Base-by-base conservation (phyloP, 495 filamentous ascomycete genomes). In the Aspergillus cavernicola region DNA sequence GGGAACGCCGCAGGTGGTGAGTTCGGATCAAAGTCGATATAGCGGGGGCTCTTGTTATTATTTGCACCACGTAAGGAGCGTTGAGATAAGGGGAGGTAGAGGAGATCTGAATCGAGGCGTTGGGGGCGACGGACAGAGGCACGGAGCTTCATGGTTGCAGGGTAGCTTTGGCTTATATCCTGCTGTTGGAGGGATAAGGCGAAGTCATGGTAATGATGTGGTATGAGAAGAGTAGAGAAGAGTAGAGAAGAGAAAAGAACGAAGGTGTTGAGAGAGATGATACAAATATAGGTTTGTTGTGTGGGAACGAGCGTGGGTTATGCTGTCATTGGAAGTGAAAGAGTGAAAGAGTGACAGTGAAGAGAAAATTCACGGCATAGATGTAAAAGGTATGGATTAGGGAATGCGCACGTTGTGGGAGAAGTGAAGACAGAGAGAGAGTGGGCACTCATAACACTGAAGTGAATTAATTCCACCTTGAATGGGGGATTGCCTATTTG, bases 1-100 rank as follows among this genome's bases (percentile, higher is more conserved):
- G 76, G 74, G 46, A 77, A 79, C 1, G 67, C 71, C 13, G 74
- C 74, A 35, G 71, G 69, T 23, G 67, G 67, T 3, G 71, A 57
- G 50, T 68, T 61, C 2, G 77, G 75, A 53, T 77, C 56, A 36
- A 66, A 77, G n/a, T 66, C 63, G 24, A 65, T 58, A 28, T 46
- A 58, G 1, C 41, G 24, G 15, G 40, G 37, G 3, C 8, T 39
- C 13, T 8, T 24, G 15, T n/a, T 33, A 36, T 29, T 32, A 9
- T 22, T 19, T 20, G n/a, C n/a, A n/a, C n/a, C 6, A 2, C 41
- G 41, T 32, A 41, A 26, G 1, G 4, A 9, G 6, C 39, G 37
- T 18, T 40, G 48, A 6, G 53, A 32, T 41, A 37, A 31, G 4
- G 52, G 41, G 12, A 23, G 15, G 26, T 50, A 45, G 13, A 50